Evolutionary conservation across 2,329 filamentous ascomycete species (phyloP), one percentile per base, ranked within the genome.

Genomic region (Biscogniauxia marginata): DNA sequence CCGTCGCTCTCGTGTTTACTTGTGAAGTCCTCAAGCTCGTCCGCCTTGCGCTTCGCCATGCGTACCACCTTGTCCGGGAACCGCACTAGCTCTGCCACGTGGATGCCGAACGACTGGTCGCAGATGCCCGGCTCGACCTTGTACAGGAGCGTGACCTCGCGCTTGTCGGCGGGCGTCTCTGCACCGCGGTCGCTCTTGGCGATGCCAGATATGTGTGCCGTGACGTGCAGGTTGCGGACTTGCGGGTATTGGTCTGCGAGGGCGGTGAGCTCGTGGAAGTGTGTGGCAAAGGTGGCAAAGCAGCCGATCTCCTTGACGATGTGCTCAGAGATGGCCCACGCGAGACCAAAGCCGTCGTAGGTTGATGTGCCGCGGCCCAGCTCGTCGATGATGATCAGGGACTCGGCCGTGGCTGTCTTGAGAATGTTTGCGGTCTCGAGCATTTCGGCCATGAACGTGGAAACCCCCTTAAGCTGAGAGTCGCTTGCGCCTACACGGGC

Each of bases 391-490:
- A 99, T 98, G 75, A 99, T 98, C 52, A 99, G 83, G 4, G 91
- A 96, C 71, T 99, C 95, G 25, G 89, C 86, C 0, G 95, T 99
- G 1, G 95, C 95, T 0, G 91, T 96, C 76, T 98, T 98, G 69
- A 99, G 86, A 63, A 99, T 99, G 71, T 98, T 98, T 64, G 95
- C 92, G 1, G 95, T 99, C 73, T 99, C 95, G 20, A 99, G 84
- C 95, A 99, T 99, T 77, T 99, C 95, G 1, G 95, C 95, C 96
- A 99, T 99, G 74, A 99, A 99, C 0, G 95, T 99, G 3, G 91
- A 96, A 1, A 99, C 95, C 34, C 95, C 95, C 75, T 98, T 98
- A 61, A 99, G 87, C 73, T 98, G 95, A 6, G 91, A 96, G 75
- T 99, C 96, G 65, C 90, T 95, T 6, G 95, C 96, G 45, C 96